Base-by-base conservation (phyloP, 768 basidiomycete genomes). In the Polyporus arcularius region DNA sequence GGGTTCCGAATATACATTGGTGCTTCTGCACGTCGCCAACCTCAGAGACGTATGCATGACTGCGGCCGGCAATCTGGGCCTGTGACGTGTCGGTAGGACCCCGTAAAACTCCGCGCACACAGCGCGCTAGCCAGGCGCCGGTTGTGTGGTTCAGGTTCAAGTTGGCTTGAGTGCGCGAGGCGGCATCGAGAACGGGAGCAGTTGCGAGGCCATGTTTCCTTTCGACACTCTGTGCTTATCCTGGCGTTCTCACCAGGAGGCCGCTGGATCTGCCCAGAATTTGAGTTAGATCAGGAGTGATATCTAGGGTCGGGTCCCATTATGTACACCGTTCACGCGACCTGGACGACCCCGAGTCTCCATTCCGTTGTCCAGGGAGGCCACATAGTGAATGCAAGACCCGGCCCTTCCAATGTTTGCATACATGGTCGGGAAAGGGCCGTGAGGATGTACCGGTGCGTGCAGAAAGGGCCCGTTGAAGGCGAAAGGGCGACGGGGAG, bases 301-400 rank as follows among this genome's bases (percentile, higher is more conserved):
- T 62, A 58, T 62, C 61, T 58, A 62, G 61, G 61, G 61, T 62
- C 61, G 55, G 31, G 50, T 51, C 49, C 55, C 55, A 57, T 62
- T 62, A 62, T 62, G 61, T 62, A 62, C 56, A 40, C 57, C 47
- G 50, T 48, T 54, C 62, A 63, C 58, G 62, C 53, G 62, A 63
- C 62, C 62, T 42, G 57, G 43, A 54, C 58, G 54, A 55, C 58
- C 58, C 62, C 57, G 57, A 47, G 41, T 32, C 45, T 52, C 40
- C 57, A 55, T 56, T 50, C 55, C 32, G 60, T 46, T 31, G 55
- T 61, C 55, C 56, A n/a, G 51, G 50, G 56, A 49, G 42, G 55
- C 9, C 18, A 49, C 28, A 14, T 35, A 47, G 28, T 14, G 12
- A 16, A 38, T 32, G 26, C 46, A 43, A 32, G 50, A 41, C 30